Evolutionary conservation across 2,329 filamentous ascomycete species (phyloP), one percentile per base, ranked within the genome.

Genomic region (Chalaropsis ovoidea): DNA sequence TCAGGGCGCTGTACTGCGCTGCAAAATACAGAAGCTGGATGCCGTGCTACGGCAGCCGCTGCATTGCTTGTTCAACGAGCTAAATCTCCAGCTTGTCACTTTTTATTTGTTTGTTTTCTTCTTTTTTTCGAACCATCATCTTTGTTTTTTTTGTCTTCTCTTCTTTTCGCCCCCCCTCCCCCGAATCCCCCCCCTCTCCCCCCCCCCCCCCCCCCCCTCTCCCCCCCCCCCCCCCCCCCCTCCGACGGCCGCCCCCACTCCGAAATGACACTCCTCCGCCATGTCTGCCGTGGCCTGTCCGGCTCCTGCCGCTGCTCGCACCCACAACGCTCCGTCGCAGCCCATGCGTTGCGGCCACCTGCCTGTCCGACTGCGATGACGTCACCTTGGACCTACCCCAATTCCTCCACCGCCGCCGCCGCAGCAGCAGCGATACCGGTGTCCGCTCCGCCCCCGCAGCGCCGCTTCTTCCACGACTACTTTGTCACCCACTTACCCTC

Each of bases 401-500:
- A 58, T 39, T 19, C 43, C 47, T 41, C 41, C 15, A 22, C 49
- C 42, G 27, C n/a, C 42, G 35, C 56, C 15, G 35, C 49, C 42
- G 27, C n/a, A 52, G 35, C 56, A 15, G 13, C 62, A 19, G 11
- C 39, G 13, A 15, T 45, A 27, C 22, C 42, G 17, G 17, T 52
- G 42, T 2, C 17, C 41, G 19, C 8, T 2, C 15, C n/a, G 10
- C 43, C 52, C 22, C 8, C 15, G 6, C 62, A 61, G 11, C 77
- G 76, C 63, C 81, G 83, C 61, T 75, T 76, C 69, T 97, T 97
- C 75, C 91, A 96, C 78, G 91, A 95, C 71, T 97, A 99, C 79
- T 99, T 99, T 75, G 90, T 97, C 67, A 96, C 94, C 8, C 90
- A 96, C 74, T 82, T 99, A 1, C 93, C 94, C 3, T 95, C 91